Evolutionary conservation across 1,139 yeast genomes (phyloP), one percentile per base, ranked within the genome.

Genomic region (Geotrichum cucujoidarum): DNA sequence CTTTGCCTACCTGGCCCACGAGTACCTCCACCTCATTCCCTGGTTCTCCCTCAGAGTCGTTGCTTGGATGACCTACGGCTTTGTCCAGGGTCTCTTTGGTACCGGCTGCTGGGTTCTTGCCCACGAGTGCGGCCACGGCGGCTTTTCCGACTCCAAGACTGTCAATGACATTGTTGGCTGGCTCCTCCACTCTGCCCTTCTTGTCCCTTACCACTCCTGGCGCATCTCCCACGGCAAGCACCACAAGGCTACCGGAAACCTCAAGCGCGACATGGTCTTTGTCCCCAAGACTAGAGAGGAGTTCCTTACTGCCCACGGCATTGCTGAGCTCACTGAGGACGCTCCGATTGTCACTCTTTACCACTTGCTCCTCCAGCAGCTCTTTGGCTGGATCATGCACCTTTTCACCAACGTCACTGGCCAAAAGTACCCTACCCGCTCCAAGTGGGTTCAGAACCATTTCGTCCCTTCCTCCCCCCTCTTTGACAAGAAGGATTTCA

Each of bases 51-150:
- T 70, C 13, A 74, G 92, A 59, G 74, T 76, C 53, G 67, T 68
- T 7, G 75, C 77, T 46, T 86, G 94, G 90, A 59, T 73, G 42
- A 67, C 63, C 32, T 81, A 81, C 65, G 75, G 78, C 24, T 63
- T 73, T 51, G 66, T 70, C 39, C 78, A 80, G 58, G 87, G 94
- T 43, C 71, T 84, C 56, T 75, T 82, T 60, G 85, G 86, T 29
- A 81, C 87, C 53, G 95, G 95, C 31, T 62, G 83, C 56, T 86
- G 95, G 95, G 83, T 86, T 54, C 68, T 86, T 65, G 95, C 95
- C 52, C 95, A 86, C 68, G 95, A 86, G 69, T 86, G 95, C 71
- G 95, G 95, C 47, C 95, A 86, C 67, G 83, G 81, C 51, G 95
- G 95, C 27, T 86, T 86, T 62, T 78, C 86, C 22, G 88, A 84